Evolutionary conservation across 192 early-diverging fungal genomes (phyloP), one percentile per base, ranked within the genome.

Genomic region (Spinellus fusiger): DNA sequence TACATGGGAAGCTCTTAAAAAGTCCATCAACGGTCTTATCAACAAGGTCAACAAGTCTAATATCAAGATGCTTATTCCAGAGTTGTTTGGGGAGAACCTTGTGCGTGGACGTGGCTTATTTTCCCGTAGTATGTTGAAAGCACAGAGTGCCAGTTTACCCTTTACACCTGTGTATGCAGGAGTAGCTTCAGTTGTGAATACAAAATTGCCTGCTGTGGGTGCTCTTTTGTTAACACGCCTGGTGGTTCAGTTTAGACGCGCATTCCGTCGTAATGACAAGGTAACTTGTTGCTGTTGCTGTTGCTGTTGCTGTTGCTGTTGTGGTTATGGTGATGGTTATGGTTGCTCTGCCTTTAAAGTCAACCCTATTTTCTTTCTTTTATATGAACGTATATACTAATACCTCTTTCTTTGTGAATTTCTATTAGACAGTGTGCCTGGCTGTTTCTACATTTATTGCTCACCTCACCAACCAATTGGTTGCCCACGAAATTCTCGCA

Each of bases 41-140:
- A 98, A 98, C 81, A 95, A 95, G 76, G 89, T 94, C 33, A 96
- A 94, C 57, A 86, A 75, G 5, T 80, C 86, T 16, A 98, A 98
- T 68, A 89, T 96, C 71, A 93, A 96, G 52, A 82, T 86, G 34
- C 89, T 96, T 57, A 73, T 96, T 16, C 86, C 90, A 6, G 93
- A 96, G 67, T 62, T 98, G 32, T 91, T 98, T 71, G 74, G 81
- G 18, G 93, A 93, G 61, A 98, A 98, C 60, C 65, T 98, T 58
- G 80, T 98, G 26, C 88, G 95, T 38, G 94, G 93, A 27, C 80
- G 93, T 28, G 95, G 95, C n/a, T 73, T 98, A 32, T 91, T 81
- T 65, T 91, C 79, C 31, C 83, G 86, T 59, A 88, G 85, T 34
- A 70, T 93, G 47, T 94, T 96, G 88, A 93, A 93, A 34, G 89